Percentiles rank a stretch among this genome's conserved stretches.
Evolutionary conservation across 164 flowering plant species (phyloP).

Genomic region (Warburgia ugandensis): DNA sequence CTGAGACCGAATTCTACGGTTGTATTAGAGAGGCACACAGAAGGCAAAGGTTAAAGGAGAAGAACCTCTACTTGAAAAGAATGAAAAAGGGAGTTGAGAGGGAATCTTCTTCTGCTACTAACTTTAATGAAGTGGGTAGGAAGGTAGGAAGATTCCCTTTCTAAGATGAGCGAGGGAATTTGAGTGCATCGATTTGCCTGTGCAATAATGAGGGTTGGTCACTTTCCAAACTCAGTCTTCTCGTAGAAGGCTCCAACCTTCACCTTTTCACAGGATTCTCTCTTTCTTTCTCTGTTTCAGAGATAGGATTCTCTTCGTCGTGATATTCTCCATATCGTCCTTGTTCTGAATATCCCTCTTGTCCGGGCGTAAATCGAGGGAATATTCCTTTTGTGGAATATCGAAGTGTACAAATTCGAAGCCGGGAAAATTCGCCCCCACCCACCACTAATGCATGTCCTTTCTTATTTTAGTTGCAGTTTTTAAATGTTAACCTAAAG

Average conservation of each 20-base stretch:
- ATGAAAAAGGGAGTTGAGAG: background rate
- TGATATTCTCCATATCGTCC: conserved; percentile 7
- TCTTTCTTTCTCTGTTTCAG: background rate
- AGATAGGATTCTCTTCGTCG: background rate
- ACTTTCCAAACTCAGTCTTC: conserved; percentile 4
- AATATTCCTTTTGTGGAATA: background rate
- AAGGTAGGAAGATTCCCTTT: conserved; percentile 4
- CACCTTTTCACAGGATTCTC: conserved; percentile 1
- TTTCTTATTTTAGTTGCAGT: no score
- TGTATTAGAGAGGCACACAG: background rate
- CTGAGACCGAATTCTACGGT: background rate
- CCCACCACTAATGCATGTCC: no score
- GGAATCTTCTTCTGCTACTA: background rate
- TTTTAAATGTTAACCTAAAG: no score
- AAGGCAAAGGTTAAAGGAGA: background rate
- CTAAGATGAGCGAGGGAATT: background rate
- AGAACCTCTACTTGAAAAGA: background rate
- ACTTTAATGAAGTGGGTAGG: conserved; percentile 5
- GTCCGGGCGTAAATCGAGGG: background rate
- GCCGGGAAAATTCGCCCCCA: no score
- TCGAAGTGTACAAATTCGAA: background rate
- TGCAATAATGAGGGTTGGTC: conserved; percentile 4
- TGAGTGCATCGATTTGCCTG: conserved; percentile 6
- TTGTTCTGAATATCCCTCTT: conserved; percentile 6
- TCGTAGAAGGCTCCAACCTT: conserved; percentile 7